These are phyloP conservation scores for Pythium vanterpoolii DNA, from an alignment of 352 stramenopile genomes.

Conservation along the genomic window DNA sequence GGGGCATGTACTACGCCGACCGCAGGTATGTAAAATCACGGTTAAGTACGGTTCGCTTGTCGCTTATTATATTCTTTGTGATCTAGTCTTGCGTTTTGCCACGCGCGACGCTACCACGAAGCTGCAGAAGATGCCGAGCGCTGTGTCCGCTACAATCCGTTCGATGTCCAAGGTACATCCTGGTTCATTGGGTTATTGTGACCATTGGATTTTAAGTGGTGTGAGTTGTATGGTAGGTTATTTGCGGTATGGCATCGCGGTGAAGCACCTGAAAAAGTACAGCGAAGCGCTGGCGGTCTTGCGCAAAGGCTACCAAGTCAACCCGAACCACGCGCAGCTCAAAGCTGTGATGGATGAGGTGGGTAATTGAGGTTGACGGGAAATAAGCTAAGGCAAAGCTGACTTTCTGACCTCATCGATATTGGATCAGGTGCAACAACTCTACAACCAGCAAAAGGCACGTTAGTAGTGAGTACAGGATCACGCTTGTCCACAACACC, in stretches of 20 bases:
- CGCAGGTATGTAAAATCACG: slow-evolving; percentile 63
- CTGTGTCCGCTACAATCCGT: slow-evolving; percentile 92
- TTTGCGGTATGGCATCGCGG: slow-evolving; percentile 88
- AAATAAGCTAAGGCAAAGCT: not conserved
- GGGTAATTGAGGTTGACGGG: not conserved
- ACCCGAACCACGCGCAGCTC: slow-evolving; percentile 69
- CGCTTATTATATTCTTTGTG: not conserved
- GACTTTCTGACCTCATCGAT: not conserved
- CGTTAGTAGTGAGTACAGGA: not conserved
- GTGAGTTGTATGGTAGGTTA: slow-evolving; percentile 50
- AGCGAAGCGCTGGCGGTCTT: slow-evolving; percentile 63
- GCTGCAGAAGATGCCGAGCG: slow-evolving; percentile 85
- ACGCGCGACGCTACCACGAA: slow-evolving; percentile 68
- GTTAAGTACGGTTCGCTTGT: too few relatives aligned
- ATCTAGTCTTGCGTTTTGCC: slow-evolving; percentile 66
- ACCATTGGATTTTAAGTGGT: not conserved
- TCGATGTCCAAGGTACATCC: slow-evolving; percentile 85
- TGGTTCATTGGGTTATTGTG: not conserved
- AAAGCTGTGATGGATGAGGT: slow-evolving; percentile 53
- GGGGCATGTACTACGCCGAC: slow-evolving; percentile 92
- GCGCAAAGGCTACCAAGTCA: slow-evolving; percentile 65
- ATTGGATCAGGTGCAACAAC: slow-evolving; percentile 10
- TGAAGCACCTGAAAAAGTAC: slow-evolving; percentile 83
- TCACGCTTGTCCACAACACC: not conserved
- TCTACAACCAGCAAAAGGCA: slow-evolving; percentile 21